These are phyloP conservation scores for Tolypocladium tropicale DNA, from an alignment of 2,329 filamentous ascomycete species.

Conservation along the genomic window DNA sequence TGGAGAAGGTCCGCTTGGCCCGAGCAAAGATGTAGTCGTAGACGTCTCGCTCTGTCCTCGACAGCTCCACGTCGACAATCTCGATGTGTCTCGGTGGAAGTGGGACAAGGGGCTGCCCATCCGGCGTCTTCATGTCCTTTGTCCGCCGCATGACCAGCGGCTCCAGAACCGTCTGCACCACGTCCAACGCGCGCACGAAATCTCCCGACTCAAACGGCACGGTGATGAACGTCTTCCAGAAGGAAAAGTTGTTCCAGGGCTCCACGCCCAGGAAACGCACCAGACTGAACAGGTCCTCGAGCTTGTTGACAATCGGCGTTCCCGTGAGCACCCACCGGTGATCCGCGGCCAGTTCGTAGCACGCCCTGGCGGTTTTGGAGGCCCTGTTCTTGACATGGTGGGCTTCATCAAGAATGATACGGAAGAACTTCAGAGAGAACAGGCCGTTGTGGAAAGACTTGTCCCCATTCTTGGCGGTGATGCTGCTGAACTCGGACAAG, in stretches of 20 bases:
- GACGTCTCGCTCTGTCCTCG: constrained; percentile 74
- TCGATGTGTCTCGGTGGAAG: constrained; percentile 71
- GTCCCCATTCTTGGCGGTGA: constrained; percentile 57
- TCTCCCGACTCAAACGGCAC: constrained; percentile 94
- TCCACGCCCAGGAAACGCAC: constrained; percentile 90
- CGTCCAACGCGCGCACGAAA: constrained; percentile 85
- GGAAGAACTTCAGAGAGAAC: constrained; percentile 90
- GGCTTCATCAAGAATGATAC: constrained; percentile 89
- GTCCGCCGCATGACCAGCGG: constrained; percentile 90
- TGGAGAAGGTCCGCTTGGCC: constrained; percentile 74
- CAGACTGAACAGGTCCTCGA: constrained; percentile 90
- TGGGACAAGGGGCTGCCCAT: constrained; percentile 64
- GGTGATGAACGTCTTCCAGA: constrained; percentile 98
- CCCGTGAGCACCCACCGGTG: constrained; percentile 93
- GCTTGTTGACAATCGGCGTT: constrained; percentile 90
- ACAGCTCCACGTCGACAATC: constrained; percentile 82
- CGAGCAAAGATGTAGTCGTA: constrained; percentile 83
- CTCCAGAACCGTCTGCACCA: constrained; percentile 93
- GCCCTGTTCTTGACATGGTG: constrained; percentile 85
- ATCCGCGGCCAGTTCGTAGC: constrained; percentile 75
- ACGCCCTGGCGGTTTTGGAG: constrained; percentile 90
- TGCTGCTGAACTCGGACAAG: constrained; percentile 71
- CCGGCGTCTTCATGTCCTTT: constrained; percentile 95
- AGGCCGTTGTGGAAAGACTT: constrained; percentile 58
- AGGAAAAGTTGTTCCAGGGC: constrained; percentile 97